Evolutionary conservation across 257 asterid species (phyloP), one percentile per base, ranked within the genome.

Genomic region (Forsythia viridissima): DNA sequence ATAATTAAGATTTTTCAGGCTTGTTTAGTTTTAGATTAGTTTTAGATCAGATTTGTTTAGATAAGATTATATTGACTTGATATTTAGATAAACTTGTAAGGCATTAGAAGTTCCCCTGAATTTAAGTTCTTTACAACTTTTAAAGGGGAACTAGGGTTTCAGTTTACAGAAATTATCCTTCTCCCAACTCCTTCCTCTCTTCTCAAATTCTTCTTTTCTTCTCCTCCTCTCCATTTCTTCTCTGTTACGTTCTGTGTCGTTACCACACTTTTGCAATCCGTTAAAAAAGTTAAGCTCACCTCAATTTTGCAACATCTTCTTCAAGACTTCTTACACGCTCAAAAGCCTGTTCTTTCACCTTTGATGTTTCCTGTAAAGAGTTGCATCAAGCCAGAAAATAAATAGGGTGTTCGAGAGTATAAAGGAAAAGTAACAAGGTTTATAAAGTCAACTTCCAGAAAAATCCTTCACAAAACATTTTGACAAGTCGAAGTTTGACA

Each of bases 301-400:
- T 88, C 46, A 89, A 89, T 84, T 83, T 90, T 20, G 89, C 83
- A 24, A 85, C 71, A 38, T 92, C 97, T 73, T 91, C 99, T 87
- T 92, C 98, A 71, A 93, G 91, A 76, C 48, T 77, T 81, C 88
- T 93, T 79, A 90, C 79, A 70, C 90, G 94, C 81, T 85, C 91
- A 34, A 78, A 66, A 74, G 87, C 82, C 73, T 86, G 89, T 72
- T 92, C 88, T 36, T 85, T 91, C 80, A 80, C 88, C 78, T 85
- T 89, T 52, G 89, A 78, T 3, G 87, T 73, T 63, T 87, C 97
- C 97, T 92, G 79, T 34, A 79, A 70, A 73, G 71, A 37, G 78
- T 42, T 66, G 42, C 52, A 81, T 43, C 44, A 6, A 34, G 37
- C 24, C 21, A n/a, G 5, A 42, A 43, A 43, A 9, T 15, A 37